These are phyloP conservation scores for Cymbidium sinense DNA, from an alignment of 106 monocot species.

Conservation along the genomic window DNA sequence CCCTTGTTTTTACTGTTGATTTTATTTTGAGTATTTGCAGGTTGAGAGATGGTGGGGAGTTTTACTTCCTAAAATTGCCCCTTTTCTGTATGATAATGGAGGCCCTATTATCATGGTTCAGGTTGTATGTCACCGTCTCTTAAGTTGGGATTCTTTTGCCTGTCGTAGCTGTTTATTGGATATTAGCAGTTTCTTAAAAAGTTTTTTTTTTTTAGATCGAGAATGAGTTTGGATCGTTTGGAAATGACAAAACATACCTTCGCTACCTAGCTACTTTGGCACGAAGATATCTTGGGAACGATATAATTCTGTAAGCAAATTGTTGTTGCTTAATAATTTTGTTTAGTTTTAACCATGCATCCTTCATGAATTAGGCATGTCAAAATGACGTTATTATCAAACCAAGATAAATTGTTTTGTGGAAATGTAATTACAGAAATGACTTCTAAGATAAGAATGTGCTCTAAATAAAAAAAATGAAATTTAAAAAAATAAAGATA, in stretches of 20 bases:
- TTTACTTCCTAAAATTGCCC: slow-evolving; percentile 74
- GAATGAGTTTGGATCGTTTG: slow-evolving; percentile 98
- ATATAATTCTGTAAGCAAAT: slow-evolving; percentile 58
- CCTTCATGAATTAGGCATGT: not conserved
- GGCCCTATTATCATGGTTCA: slow-evolving; percentile 96
- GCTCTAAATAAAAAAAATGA: not conserved
- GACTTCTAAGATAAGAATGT: not conserved
- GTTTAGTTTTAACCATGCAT: not conserved
- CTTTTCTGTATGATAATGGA: slow-evolving; percentile 82
- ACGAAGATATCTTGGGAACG: slow-evolving; percentile 64
- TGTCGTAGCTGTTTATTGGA: not conserved
- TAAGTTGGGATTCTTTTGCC: not conserved
- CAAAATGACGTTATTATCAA: not conserved
- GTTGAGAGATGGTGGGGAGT: slow-evolving; percentile 92
- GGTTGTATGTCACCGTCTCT: slow-evolving; percentile 26
- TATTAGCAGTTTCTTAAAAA: not conserved
- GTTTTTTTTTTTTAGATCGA: slow-evolving; percentile 52
- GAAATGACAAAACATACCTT: slow-evolving; percentile 83
- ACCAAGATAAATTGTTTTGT: not conserved
- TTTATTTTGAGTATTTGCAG: slow-evolving; percentile 28
- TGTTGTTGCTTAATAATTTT: not conserved
- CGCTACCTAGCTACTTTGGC: slow-evolving; percentile 54
- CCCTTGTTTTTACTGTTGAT: not conserved
- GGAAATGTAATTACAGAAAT: not conserved
- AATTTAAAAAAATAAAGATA: not conserved